phyloP scores from a whole-genome alignment of 2,329 filamentous ascomycete species.

The Clathrospora elynae region DNA sequence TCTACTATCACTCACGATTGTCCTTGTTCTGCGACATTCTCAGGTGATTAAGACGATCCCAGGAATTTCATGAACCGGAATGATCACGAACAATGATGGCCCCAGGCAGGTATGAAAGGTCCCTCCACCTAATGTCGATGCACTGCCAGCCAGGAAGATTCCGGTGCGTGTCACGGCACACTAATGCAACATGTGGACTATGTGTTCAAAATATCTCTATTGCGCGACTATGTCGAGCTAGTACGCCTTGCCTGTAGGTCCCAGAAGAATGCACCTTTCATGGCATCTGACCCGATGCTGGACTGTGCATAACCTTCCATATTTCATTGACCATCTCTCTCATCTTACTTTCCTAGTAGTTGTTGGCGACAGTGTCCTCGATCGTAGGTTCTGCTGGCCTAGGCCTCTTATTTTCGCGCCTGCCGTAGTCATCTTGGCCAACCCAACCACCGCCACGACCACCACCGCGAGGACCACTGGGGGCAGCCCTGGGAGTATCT shows the following conservation, averaged over 20 bases:
- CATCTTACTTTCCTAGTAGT: too few relatives aligned
- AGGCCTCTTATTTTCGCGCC: neutral
- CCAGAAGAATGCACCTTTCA: too few relatives aligned
- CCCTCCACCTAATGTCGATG: neutral
- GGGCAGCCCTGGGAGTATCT: conserved; percentile 1
- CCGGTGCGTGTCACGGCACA: neutral
- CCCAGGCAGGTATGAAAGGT: too few relatives aligned
- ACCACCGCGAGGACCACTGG: conserved; percentile 4
- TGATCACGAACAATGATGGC: too few relatives aligned
- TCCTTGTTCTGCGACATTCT: too few relatives aligned
- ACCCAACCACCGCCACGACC: conserved; percentile 2
- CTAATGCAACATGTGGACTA: too few relatives aligned
- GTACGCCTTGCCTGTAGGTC: too few relatives aligned
- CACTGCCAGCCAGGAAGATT: neutral
- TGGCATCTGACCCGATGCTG: too few relatives aligned
- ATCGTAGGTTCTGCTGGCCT: neutral
- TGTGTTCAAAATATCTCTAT: too few relatives aligned
- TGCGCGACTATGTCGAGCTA: neutral
- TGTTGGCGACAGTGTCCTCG: too few relatives aligned
- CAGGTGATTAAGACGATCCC: too few relatives aligned
- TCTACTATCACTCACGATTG: neutral
- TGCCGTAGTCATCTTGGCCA: neutral
- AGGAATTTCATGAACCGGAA: too few relatives aligned
- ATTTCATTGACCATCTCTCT: neutral
- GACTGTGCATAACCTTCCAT: neutral